phyloP scores from a whole-genome alignment of 371 early-diverging fungal genomes.

The Rhizomucor pusillus region DNA sequence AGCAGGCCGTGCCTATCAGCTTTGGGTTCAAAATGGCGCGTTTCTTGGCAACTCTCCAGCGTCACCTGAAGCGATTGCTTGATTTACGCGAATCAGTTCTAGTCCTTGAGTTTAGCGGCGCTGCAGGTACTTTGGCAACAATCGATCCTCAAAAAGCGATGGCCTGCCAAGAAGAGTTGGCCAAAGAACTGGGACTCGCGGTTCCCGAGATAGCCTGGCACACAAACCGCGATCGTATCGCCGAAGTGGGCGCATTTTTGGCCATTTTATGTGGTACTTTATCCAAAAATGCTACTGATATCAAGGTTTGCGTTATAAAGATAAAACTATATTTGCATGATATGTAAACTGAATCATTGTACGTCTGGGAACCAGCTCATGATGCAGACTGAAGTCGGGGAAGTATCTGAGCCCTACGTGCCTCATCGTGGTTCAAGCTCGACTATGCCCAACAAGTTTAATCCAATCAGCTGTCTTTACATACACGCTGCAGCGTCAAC shows the following conservation, averaged over 20 bases:
- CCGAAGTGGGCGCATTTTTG: constrained; percentile 12
- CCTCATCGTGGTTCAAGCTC: constrained; percentile 22
- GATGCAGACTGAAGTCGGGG: constrained; percentile 27
- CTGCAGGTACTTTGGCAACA: constrained; percentile 16
- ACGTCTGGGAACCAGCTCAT: no score
- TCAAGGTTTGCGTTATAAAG: constrained; percentile 5
- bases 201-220: constrained; percentile 21
- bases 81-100: constrained; percentile 9
- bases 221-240: constrained; percentile 15
- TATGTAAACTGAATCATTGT: no score
- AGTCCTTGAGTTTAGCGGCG: constrained; percentile 17
- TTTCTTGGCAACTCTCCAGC: constrained; percentile 14
- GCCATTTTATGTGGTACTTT: constrained; percentile 10
- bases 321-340: no score
- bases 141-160: constrained; percentile 9
- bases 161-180: constrained; percentile 14
- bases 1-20: constrained; percentile 22
- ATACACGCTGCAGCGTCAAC: constrained; percentile 21
- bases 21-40: constrained; percentile 25
- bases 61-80: constrained; percentile 12
- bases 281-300: constrained; percentile 18
- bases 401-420: constrained; percentile 21
- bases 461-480: constrained; percentile 22
- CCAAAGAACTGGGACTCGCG: constrained; percentile 10
- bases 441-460: constrained; percentile 23